Conservation (phyloP, 2,329 filamentous ascomycete genomes). For the Pyrenochaeta sp. region DNA sequence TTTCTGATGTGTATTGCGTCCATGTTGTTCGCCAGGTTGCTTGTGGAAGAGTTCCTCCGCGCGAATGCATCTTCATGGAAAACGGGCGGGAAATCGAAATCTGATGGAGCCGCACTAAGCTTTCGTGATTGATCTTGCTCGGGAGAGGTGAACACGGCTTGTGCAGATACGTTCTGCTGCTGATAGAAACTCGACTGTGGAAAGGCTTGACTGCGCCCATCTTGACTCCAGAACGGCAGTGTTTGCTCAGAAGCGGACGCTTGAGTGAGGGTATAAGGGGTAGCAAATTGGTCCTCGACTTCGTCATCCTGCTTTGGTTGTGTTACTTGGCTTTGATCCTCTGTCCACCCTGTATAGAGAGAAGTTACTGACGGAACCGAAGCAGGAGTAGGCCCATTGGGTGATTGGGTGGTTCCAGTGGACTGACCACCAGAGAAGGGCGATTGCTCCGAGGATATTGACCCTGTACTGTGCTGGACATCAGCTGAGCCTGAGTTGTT, state of each 20-base stretch:
- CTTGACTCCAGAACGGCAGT: slow-evolving; percentile 39
- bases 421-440: slow-evolving; percentile 48
- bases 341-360: slow-evolving; percentile 49
- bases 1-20: slow-evolving; percentile 50
- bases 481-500: slow-evolving; percentile 35
- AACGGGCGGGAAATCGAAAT: slow-evolving; percentile 39
- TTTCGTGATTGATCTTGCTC: slow-evolving; percentile 39
- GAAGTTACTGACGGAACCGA: slow-evolving; percentile 49
- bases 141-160: slow-evolving; percentile 46
- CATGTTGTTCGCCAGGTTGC: slow-evolving; percentile 50
- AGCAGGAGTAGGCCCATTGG: slow-evolving; percentile 40
- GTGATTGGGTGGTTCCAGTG: slow-evolving; percentile 41
- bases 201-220: slow-evolving; percentile 31
- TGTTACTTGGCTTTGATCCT: slow-evolving; percentile 34
- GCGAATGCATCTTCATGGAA: slow-evolving; percentile 45
- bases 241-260: slow-evolving; percentile 43
- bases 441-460: slow-evolving; percentile 45
- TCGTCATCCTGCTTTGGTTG: slow-evolving; percentile 37
- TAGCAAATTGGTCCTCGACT: slow-evolving; percentile 39
- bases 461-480: slow-evolving; percentile 40
- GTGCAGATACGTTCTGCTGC: slow-evolving; percentile 47
- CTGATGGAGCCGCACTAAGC: slow-evolving; percentile 40
- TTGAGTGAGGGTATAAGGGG: slow-evolving; percentile 40
- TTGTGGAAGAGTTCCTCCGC: slow-evolving; percentile 50
- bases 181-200: slow-evolving; percentile 45